These are phyloP conservation scores for Wickerhamomyces subpelliculosus DNA, from an alignment of 805 yeast species.

Conservation along the genomic window DNA sequence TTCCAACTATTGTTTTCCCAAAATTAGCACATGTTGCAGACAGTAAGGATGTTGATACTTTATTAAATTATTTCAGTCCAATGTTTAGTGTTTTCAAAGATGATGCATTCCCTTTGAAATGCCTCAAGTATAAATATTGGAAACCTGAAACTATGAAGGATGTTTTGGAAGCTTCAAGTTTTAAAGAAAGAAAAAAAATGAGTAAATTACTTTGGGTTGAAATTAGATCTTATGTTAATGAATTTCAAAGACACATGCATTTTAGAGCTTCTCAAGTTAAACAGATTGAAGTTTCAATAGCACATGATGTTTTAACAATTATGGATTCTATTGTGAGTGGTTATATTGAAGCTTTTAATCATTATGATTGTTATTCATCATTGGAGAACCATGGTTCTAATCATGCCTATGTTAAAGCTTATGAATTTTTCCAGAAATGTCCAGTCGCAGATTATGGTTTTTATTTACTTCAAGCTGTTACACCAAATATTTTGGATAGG, in stretches of 20 bases:
- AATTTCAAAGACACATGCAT: not conserved
- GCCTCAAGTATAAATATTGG: not conserved
- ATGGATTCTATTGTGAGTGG: not conserved
- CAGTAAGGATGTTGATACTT: not conserved
- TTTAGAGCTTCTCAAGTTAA: not conserved
- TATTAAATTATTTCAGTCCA: not conserved
- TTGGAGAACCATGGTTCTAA: not conserved
- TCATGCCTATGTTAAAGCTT: constrained; percentile 4
- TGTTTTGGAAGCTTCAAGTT: not conserved
- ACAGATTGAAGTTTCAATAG: not conserved
- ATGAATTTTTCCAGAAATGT: constrained; percentile 1
- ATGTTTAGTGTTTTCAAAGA: not conserved
- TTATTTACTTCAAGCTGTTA: constrained; percentile 1
- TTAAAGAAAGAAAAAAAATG: not conserved
- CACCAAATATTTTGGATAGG: too few species aligned
- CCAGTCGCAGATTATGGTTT: constrained; percentile 7
- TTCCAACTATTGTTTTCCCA: not conserved
- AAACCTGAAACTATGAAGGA: not conserved
- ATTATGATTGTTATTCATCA: not conserved
- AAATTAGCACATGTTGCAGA: not conserved
- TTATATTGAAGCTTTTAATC: constrained; percentile 1
- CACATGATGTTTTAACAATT: not conserved
- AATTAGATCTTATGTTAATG: not conserved
- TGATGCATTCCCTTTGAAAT: not conserved
- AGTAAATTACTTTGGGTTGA: not conserved